These are phyloP conservation scores for Gloeostereum incarnatum DNA, from an alignment of 768 basidiomycete species.

Conservation along the genomic window DNA sequence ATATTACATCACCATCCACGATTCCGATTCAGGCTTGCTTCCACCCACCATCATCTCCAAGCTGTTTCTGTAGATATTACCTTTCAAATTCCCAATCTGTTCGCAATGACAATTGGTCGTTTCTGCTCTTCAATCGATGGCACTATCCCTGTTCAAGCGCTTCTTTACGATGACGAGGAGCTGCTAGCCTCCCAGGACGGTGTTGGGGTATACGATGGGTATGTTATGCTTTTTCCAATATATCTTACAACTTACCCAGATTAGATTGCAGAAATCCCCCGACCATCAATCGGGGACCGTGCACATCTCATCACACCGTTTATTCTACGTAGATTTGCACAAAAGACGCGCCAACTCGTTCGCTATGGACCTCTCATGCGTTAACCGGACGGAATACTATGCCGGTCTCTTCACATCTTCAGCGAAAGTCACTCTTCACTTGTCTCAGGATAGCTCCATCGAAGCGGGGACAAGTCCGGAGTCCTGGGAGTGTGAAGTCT, in stretches of 20 bases:
- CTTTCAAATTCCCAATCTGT: no score
- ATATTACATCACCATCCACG: no score
- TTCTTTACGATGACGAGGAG: constrained; percentile 77
- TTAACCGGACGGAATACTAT: constrained; percentile 80
- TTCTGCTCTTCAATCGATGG: constrained; percentile 57
- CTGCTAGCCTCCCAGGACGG: constrained; percentile 62
- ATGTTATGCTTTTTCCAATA: constrained; percentile 16
- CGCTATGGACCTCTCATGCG: constrained; percentile 49
- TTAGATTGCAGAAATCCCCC: constrained; percentile 74
- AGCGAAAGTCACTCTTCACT: constrained; percentile 76
- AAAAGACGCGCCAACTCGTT: constrained; percentile 52
- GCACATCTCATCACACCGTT: constrained; percentile 71
- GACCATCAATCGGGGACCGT: constrained; percentile 68
- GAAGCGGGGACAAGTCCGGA: constrained; percentile 26
- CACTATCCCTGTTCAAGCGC: constrained; percentile 66
- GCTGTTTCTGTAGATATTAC: no score
- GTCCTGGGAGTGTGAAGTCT: constrained; percentile 86
- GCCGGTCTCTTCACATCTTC: constrained; percentile 86
- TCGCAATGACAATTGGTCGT: constrained; percentile 52
- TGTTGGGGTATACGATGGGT: constrained; percentile 94
- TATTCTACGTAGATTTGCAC: constrained; percentile 67
- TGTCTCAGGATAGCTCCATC: constrained; percentile 25
- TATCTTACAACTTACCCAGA: background rate
- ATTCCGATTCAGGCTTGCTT: no score
- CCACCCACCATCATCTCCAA: no score